These are phyloP conservation scores for Coemansia erecta DNA, from an alignment of 192 early-diverging fungal species.

Conservation along the genomic window DNA sequence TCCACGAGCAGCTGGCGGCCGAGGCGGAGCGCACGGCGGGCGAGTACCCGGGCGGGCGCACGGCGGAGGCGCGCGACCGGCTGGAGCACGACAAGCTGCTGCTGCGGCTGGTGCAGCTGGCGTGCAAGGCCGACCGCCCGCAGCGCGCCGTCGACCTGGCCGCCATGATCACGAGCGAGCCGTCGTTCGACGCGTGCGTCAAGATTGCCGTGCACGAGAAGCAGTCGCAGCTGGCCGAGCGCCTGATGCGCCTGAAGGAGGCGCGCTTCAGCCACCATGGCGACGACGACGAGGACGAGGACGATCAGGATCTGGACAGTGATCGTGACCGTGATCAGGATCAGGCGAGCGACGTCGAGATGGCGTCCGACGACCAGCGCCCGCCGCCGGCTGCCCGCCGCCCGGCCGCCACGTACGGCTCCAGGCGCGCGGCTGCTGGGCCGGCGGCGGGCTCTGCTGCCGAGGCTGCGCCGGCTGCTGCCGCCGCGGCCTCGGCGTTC, in stretches of 20 bases:
- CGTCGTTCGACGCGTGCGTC: slow-evolving; percentile 78
- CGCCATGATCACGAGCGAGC: slow-evolving; percentile 57
- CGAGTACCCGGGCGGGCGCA: slow-evolving; percentile 37
- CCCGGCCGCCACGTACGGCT: neutral
- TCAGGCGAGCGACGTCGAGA: neutral
- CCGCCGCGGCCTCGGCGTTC: neutral
- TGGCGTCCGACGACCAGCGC: slow-evolving; percentile 3
- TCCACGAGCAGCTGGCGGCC: slow-evolving; percentile 58
- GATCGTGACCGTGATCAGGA: neutral
- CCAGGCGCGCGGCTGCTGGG: neutral
- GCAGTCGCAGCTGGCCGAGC: slow-evolving; percentile 70
- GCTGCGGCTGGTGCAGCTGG: slow-evolving; percentile 75
- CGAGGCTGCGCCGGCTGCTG: neutral
- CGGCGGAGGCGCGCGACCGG: slow-evolving; percentile 44
- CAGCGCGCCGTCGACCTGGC: slow-evolving; percentile 81
- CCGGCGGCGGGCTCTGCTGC: neutral
- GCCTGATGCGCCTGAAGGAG: slow-evolving; percentile 59
- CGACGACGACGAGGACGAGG: slow-evolving; percentile 11
- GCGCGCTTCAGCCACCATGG: slow-evolving; percentile 17
- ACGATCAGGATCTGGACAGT: slow-evolving; percentile 3
- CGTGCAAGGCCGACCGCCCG: slow-evolving; percentile 74
- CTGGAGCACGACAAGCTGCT: slow-evolving; percentile 79
- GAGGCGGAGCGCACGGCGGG: slow-evolving; percentile 52
- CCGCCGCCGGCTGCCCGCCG: neutral
- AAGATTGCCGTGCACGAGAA: slow-evolving; percentile 75